These are phyloP conservation scores for Mycosphaerella arachidis DNA, from an alignment of 2,329 filamentous ascomycete genomes.

Conservation along the genomic window DNA sequence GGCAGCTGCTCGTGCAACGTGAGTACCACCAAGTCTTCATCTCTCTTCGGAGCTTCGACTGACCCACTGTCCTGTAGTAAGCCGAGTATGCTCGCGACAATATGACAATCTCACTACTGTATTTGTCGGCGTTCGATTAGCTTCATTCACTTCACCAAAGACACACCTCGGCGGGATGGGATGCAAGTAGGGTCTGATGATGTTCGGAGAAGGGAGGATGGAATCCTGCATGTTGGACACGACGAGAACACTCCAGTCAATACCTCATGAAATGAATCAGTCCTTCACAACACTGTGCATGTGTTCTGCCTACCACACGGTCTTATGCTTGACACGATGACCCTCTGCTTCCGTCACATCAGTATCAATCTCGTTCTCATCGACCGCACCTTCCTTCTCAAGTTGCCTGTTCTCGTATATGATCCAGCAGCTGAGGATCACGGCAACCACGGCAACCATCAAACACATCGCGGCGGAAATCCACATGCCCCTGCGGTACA, in stretches of 20 bases:
- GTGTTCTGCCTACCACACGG: slow-evolving; percentile 11
- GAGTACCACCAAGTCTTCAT: slow-evolving; percentile 13
- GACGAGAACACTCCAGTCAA: not conserved
- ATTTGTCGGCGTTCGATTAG: slow-evolving; percentile 5
- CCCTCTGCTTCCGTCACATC: slow-evolving; percentile 14
- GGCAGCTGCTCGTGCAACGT: slow-evolving; percentile 23
- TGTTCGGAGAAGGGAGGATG: not conserved
- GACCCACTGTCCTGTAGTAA: not conserved
- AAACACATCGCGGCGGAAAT: slow-evolving; percentile 61
- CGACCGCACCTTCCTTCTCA: slow-evolving; percentile 41
- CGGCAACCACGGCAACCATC: slow-evolving; percentile 53
- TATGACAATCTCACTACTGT: slow-evolving; percentile 1
- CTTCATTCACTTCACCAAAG: not conserved
- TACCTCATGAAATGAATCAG: slow-evolving; percentile 1
- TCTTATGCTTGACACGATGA: slow-evolving; percentile 6
- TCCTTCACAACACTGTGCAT: not conserved
- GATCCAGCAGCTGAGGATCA: slow-evolving; percentile 52
- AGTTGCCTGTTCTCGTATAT: slow-evolving; percentile 58
- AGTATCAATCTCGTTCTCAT: slow-evolving; percentile 22
- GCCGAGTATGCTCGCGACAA: not conserved
- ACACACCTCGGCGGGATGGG: not conserved
- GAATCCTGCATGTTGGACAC: not conserved
- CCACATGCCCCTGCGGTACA: slow-evolving; percentile 52
- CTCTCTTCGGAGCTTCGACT: not conserved
- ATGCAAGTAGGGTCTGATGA: not conserved